Base-by-base conservation (phyloP, 2,329 filamentous ascomycete species). In the Hirsutella rhossiliensis region DNA sequence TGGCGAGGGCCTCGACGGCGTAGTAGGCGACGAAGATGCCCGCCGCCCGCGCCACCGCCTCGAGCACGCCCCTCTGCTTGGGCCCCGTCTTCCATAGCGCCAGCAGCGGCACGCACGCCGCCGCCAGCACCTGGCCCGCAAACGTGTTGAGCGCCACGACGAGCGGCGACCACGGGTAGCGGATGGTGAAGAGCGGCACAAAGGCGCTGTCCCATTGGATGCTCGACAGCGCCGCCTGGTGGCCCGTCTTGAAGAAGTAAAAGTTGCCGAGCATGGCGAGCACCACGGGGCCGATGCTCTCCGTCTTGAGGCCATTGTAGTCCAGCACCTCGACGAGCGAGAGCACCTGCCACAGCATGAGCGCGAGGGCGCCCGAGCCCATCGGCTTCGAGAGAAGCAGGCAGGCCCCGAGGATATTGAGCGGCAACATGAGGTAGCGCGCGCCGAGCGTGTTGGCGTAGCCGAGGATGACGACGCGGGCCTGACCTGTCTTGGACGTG, bases 181-280 rank as follows among this genome's bases (percentile, higher is more conserved):
- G 77, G 50, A 98, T 78, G 6, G 77, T 78, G 46, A 82, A 79
- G 8, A 97, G 73, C 0, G 90, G 85, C 52, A 98, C 86, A 65
- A 98, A 98, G 3, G 88, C 90, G 18, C 79, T 78, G 65, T 98
- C 92, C 92, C 92, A 98, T 59, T 98, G 92, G 57, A 98, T 90
- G 51, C 80, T 86, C 52, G 82, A 76, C 20, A 95, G 75, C 0
- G 81, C 84, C 12, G 90, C 90, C 64, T 97, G 90, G 63, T 98
- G 92, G 48, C 92, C 92, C 0, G 92, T 98, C 60, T 94, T 96
- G 78, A 98, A 98, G 70, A 82, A 98, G 68, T 96, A 82, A 64
- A 90, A 94, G 56, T 84, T 87, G 47, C 89, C 92, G 1, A 98
- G 77, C n/a, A 97, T 67, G 11, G 81, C 90, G 23, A 97, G 76